These are phyloP conservation scores for Fraxinus dipetala DNA, from an alignment of 305 asterid species.

Conservation along the genomic window DNA sequence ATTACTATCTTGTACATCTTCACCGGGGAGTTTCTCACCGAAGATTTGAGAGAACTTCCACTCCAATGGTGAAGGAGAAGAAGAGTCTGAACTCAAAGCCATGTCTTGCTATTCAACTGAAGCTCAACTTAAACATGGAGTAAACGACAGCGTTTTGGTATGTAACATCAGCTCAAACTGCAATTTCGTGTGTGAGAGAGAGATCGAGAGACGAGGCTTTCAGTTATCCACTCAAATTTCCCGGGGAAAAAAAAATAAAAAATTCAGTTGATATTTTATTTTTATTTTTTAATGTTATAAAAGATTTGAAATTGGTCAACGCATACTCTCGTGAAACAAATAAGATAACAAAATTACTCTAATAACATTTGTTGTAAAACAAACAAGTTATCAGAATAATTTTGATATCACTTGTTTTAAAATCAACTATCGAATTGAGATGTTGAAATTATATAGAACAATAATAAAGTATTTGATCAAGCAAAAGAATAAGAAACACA, in stretches of 20 bases:
- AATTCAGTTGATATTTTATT: not conserved
- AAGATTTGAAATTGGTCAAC: no score
- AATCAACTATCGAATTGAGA: no score
- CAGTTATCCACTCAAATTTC: constrained; percentile 38
- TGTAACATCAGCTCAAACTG: not conserved
- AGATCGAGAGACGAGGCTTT: constrained; percentile 13
- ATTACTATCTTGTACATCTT: constrained; percentile 60
- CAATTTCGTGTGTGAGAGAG: not conserved
- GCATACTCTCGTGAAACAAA: no score
- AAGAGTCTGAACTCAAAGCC: constrained; percentile 37
- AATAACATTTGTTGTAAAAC: no score
- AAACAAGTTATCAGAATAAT: no score
- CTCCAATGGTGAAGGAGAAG: constrained; percentile 35
- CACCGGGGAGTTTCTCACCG: constrained; percentile 63
- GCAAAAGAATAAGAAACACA: no score
- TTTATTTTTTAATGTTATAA: no score
- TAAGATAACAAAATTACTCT: no score
- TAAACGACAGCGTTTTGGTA: constrained; percentile 26
- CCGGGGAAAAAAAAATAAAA: not conserved
- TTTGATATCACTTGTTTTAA: no score
- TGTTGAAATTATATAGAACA: no score
- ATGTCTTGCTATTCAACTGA: constrained; percentile 20
- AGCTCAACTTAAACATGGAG: constrained; percentile 16
- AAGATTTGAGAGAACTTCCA: constrained; percentile 78
- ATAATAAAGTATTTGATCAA: no score